Evolutionary conservation across 2,329 filamentous ascomycete genomes (phyloP), one percentile per base, ranked within the genome.

Genomic region (Polytolypa hystricis): DNA sequence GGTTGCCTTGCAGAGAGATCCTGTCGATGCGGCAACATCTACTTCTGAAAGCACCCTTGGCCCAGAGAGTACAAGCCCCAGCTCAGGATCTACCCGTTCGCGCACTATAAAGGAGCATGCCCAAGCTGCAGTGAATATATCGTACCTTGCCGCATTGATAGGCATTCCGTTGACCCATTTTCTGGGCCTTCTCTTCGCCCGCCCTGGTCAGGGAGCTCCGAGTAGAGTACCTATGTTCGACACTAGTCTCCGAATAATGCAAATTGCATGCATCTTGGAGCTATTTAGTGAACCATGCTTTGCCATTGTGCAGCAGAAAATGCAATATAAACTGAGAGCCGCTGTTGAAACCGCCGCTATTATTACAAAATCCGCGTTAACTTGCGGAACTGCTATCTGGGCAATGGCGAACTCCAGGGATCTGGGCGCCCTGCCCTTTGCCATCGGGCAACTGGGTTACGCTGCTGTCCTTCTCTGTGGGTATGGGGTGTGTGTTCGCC

Each of bases 281-380:
- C 70, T 98, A 10, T 59, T 84, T 1, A 79, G 82, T 1, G 91
- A 98, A 61, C 91, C 91, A 0, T 81, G 79, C 36, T 98, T 96
- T 57, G 83, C 87, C 1, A 74, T 93, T 21, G 77, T 89, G 44
- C 87, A 95, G 60, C 79, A 84, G 44, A 77, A 79, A 33, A 73
- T 93, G 47, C 70, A 81, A 17, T 93, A 93, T 52, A 80, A 77
- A 38, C 78, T 82, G 10, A 76, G 91, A 20, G 91, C 87, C 1
- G 68, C 72, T 3, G 84, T 89, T 32, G 93, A 98, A 62, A 81
- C 81, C n/a, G 57, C 71, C 16, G 87, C 85, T 15, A 91, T 87
- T 0, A 71, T 93, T 32, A 52, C 78, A 21, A 80, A 85, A 47
- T 95, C 87, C 50, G 47, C 80, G 25, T 66, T 77, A 10, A 91